Conservation (phyloP, 169 alveolate species). For the Plasmodium cynomolgi region DNA sequence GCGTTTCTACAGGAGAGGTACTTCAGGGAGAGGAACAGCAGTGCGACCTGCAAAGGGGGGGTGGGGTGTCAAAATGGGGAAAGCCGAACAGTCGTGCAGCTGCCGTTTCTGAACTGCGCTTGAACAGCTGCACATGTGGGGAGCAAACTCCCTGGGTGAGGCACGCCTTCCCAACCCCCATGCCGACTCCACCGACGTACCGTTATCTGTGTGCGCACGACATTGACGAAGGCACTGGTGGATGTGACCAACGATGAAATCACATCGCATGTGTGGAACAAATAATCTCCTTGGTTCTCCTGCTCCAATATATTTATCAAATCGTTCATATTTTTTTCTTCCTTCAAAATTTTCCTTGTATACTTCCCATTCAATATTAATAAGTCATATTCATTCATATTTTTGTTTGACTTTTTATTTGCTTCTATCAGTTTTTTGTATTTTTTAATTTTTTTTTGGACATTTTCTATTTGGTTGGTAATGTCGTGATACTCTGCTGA, state of each 20-base stretch:
- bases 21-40: constrained; percentile 17
- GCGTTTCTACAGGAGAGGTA: neutral
- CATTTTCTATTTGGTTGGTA: constrained; percentile 6
- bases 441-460: constrained; percentile 46
- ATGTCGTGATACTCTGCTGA: constrained; percentile 10
- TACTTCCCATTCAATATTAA: constrained; percentile 68
- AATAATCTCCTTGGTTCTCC: neutral
- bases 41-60: constrained; percentile 1
- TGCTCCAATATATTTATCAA: neutral
- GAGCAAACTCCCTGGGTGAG: too few relatives aligned
- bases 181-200: neutral
- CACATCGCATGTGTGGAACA: neutral
- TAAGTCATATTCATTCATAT: constrained; percentile 48
- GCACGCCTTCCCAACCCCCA: too few relatives aligned
- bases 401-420: constrained; percentile 42
- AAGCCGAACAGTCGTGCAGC: too few relatives aligned
- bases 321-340: constrained; percentile 15
- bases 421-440: constrained; percentile 35
- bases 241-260: neutral
- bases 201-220: constrained; percentile 17
- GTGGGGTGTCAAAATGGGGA: neutral
- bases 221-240: neutral
- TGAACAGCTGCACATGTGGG: too few relatives aligned
- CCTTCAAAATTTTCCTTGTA: constrained; percentile 59
- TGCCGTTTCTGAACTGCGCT: too few relatives aligned